Evolutionary conservation across 176 grass and related monocot genomes (phyloP).

Genomic region (Dactylis glomerata): DNA sequence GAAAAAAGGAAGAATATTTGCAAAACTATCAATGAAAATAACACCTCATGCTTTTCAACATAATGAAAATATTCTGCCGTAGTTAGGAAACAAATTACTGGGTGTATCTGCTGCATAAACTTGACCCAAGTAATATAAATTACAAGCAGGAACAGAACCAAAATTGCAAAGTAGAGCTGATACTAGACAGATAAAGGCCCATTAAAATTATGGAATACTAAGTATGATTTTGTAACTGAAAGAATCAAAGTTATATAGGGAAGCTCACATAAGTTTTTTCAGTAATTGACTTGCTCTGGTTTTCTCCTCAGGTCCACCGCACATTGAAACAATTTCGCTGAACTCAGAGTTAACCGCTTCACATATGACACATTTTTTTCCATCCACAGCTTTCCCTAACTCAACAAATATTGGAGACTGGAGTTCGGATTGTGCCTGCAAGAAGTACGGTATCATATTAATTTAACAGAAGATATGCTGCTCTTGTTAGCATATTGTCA

Average conservation of each 20-base stretch:
- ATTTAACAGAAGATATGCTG: not conserved
- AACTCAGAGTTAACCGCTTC: constrained; percentile 59
- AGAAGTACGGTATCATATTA: not conserved
- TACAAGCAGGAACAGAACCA: not conserved
- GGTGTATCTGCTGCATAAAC: not conserved
- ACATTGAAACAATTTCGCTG: constrained; percentile 75
- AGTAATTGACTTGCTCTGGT: constrained; percentile 55
- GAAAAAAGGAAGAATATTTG: not conserved
- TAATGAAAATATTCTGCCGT: not conserved
- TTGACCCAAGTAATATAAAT: not conserved
- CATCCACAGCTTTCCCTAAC: constrained; percentile 45
- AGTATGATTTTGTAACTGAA: not conserved
- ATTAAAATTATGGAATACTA: not conserved
- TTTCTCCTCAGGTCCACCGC: constrained; percentile 68
- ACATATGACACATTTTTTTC: constrained; percentile 75
- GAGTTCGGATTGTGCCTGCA: constrained; percentile 65
- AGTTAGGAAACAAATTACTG: not conserved
- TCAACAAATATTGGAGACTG: constrained; percentile 62
- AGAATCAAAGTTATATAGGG: not conserved
- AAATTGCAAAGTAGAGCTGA: not conserved
- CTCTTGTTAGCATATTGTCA: not conserved
- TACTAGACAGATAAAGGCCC: not conserved
- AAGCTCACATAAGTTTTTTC: constrained; percentile 67
- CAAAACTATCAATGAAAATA: not conserved
- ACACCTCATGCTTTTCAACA: not conserved